Conservation (phyloP, 1,139 yeast genomes). For the Pichia terricola region DNA sequence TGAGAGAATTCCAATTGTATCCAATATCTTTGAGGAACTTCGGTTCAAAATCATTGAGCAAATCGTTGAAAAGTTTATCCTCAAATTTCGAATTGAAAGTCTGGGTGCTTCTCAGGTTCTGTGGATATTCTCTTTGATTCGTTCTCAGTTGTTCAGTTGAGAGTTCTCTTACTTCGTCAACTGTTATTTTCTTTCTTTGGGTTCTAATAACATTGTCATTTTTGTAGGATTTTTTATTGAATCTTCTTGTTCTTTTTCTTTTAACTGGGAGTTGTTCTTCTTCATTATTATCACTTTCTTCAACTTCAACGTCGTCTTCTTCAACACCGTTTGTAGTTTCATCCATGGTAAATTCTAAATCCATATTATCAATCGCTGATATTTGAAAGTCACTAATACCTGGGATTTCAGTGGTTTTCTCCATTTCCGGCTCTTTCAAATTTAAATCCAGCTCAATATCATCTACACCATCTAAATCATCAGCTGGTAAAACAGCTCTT, state of each 20-base stretch:
- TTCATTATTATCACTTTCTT: constrained; percentile 10
- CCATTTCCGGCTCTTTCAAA: constrained; percentile 17
- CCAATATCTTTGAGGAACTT: constrained; percentile 7
- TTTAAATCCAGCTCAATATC: constrained; percentile 45
- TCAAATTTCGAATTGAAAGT: background rate
- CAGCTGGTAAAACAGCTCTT: constrained; percentile 21
- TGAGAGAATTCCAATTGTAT: constrained; percentile 12
- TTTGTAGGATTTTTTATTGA: constrained; percentile 11
- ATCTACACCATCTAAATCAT: constrained; percentile 33
- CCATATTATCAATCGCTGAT: constrained; percentile 26
- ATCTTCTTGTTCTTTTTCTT: constrained; percentile 5
- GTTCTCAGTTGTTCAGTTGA: constrained; percentile 18
- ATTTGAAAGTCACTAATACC: constrained; percentile 8
- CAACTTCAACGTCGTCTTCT: constrained; percentile 1
- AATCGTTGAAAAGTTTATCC: background rate
- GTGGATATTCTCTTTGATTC: constrained; percentile 17
- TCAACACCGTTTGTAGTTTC: constrained; percentile 2
- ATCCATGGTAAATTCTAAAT: constrained; percentile 32
- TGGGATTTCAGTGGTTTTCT: constrained; percentile 9
- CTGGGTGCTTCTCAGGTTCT: background rate
- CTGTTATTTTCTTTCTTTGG: constrained; percentile 18
- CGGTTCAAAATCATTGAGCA: constrained; percentile 6
- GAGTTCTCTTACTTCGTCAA: constrained; percentile 21
- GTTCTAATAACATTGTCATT: constrained; percentile 27
- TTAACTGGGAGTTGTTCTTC: background rate